phyloP scores from a whole-genome alignment of 305 asterid genomes.

The Fraxinus latifolia region DNA sequence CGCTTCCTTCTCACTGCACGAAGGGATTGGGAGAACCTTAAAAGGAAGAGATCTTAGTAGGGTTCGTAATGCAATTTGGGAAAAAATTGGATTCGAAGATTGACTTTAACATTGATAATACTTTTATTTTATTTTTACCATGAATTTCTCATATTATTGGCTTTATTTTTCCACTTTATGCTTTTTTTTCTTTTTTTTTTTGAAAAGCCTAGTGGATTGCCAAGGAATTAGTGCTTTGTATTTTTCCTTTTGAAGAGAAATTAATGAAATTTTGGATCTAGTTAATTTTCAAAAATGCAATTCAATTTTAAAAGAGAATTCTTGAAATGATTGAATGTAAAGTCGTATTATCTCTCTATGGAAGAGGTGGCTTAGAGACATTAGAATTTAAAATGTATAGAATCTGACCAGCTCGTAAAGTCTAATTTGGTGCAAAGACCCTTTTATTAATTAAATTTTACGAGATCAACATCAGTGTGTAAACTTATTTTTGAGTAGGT shows the following conservation, averaged over 20 bases:
- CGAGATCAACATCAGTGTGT: too few species aligned
- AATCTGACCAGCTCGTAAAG: too few species aligned
- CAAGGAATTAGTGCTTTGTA: neutral
- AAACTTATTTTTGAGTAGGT: too few species aligned
- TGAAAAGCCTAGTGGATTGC: neutral
- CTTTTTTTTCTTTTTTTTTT: neutral
- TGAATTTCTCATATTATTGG: neutral
- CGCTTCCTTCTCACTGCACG: conserved; percentile 81
- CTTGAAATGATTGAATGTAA: too few species aligned
- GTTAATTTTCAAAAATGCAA: neutral
- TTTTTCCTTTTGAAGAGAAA: neutral
- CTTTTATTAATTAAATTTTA: too few species aligned
- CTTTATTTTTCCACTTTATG: neutral
- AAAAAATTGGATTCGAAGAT: conserved; percentile 85
- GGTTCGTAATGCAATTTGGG: conserved; percentile 90
- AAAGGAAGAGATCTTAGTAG: conserved; percentile 94
- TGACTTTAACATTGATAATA: conserved; percentile 15
- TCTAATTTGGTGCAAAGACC: too few species aligned
- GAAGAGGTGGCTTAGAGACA: too few species aligned
- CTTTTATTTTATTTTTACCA: neutral
- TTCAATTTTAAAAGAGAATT: too few species aligned
- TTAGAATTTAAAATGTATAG: too few species aligned
- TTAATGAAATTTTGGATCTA: neutral
- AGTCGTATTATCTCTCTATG: too few species aligned
- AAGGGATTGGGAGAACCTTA: conserved; percentile 86